phyloP scores from a whole-genome alignment of 495 filamentous ascomycete genomes.

The Neurospora discreta region DNA sequence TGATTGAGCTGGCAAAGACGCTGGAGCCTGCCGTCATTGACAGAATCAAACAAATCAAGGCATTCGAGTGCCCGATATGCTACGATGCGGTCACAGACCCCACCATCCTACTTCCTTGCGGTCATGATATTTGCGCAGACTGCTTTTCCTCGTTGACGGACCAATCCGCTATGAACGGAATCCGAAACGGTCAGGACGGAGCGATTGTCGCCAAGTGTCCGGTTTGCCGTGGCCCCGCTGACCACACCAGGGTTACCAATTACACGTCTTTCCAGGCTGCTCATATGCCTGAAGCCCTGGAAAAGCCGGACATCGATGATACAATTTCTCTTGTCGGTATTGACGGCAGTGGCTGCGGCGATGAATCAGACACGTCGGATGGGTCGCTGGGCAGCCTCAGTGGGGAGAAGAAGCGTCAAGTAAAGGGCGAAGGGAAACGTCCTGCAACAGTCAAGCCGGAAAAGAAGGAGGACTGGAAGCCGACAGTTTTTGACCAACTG shows the following conservation, averaged over 20 bases:
- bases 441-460: slow-evolving; percentile 14
- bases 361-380: neutral
- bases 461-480: neutral
- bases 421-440: slow-evolving; percentile 7
- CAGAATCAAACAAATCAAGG: slow-evolving; percentile 50
- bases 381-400: slow-evolving; percentile 35
- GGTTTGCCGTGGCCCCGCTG: slow-evolving; percentile 55
- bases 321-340: slow-evolving; percentile 27
- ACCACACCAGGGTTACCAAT: slow-evolving; percentile 60
- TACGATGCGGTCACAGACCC: slow-evolving; percentile 66
- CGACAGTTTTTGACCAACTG: slow-evolving; percentile 15
- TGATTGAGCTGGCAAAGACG: slow-evolving; percentile 53
- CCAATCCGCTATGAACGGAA: slow-evolving; percentile 33
- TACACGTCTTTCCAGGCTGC: slow-evolving; percentile 63
- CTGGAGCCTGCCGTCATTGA: slow-evolving; percentile 50
- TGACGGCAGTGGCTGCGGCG: slow-evolving; percentile 28
- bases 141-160: slow-evolving; percentile 69
- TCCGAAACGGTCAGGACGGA: slow-evolving; percentile 48
- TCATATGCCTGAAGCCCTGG: slow-evolving; percentile 45
- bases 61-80: slow-evolving; percentile 69
- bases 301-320: slow-evolving; percentile 14
- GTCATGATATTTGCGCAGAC: slow-evolving; percentile 69
- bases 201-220: slow-evolving; percentile 54
- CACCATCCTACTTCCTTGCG: slow-evolving; percentile 73
- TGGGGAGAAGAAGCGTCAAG: slow-evolving; percentile 19